Evolutionary conservation across 306 rosid genomes (phyloP), one percentile per base, ranked within the genome.

Genomic region (Delonix regia): DNA sequence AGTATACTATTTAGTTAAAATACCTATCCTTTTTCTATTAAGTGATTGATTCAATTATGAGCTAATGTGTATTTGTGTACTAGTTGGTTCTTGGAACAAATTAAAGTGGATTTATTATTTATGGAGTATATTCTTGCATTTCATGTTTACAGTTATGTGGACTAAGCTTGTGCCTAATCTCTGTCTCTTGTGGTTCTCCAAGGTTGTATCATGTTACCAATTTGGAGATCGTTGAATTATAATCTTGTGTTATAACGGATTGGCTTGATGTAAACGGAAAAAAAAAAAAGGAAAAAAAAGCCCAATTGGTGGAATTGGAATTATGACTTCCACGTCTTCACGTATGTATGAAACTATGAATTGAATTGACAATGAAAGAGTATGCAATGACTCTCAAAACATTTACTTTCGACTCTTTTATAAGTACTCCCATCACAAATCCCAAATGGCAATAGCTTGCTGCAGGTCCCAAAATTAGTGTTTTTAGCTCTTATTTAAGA

Each of bases 21-120:
- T 70, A 30, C 15, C 15, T 14, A 30, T 56, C 72, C 66, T 22
- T 71, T 41, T 16, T 53, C 44, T 36, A 38, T 18, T 18, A 63
- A 52, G 59, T 62, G 57, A 78, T 73, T 79, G 74, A 24, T 69
- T 74, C 74, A 83, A 57, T 60, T 49, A 49, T 59, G 25, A 49
- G 27, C 48, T 33, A 27, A 11, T 48, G 47, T 38, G 74, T 65
- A 13, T 38, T 12, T 73, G 19, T 10, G 11, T 14, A 13, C 67
- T 19, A 18, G 6, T 34, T 73, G 62, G 38, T 73, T 22, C 51
- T 73, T 41, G 76, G 15, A 71, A 62, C 27, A 22, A 76, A 55
- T 77, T 24, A 63, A 39, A 27, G 48, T 21, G 10, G 13, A 28
- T 62, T 76, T 71, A 15, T 56, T 51, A 68, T 30, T 25, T 9